phyloP scores from a whole-genome alignment of 352 stramenopile genomes.

The Phytophthora niederhauseri region DNA sequence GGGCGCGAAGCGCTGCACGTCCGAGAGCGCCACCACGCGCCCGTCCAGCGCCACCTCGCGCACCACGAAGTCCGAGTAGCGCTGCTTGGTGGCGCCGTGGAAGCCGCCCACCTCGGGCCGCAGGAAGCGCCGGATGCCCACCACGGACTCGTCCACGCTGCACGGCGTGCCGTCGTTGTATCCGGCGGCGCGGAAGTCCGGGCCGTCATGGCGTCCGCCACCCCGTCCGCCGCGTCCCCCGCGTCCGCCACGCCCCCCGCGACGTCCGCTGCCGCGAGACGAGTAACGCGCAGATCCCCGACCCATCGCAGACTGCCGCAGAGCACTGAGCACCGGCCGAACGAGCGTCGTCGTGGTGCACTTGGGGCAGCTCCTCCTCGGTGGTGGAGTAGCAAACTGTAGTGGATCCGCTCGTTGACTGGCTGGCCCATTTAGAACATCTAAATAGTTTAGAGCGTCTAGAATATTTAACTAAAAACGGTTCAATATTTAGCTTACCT shows the following conservation, averaged over 20 bases:
- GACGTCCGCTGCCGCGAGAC: constrained; percentile 28
- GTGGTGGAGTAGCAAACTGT: constrained; percentile 3
- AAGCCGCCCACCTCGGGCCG: constrained; percentile 72
- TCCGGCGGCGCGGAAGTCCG: constrained; percentile 56
- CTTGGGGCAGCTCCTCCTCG: not conserved
- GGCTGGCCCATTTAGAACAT: constrained; percentile 2
- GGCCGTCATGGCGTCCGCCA: constrained; percentile 30
- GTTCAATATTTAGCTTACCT: too few relatives aligned
- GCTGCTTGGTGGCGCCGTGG: constrained; percentile 88
- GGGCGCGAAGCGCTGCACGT: constrained; percentile 58
- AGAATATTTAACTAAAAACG: too few relatives aligned
- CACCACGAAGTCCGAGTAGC: constrained; percentile 94
- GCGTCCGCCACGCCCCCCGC: constrained; percentile 5
- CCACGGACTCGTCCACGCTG: constrained; percentile 75
- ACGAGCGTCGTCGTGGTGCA: constrained; percentile 19
- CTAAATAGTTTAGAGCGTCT: too few relatives aligned
- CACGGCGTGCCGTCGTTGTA: constrained; percentile 82
- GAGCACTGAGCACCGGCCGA: constrained; percentile 10
- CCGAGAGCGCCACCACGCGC: constrained; percentile 62
- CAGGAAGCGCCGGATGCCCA: constrained; percentile 80
- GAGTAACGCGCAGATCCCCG: constrained; percentile 34
- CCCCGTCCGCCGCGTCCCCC: constrained; percentile 23
- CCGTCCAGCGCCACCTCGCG: constrained; percentile 76
- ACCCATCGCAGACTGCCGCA: constrained; percentile 31
- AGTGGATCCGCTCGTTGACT: constrained; percentile 29